phyloP scores from a whole-genome alignment of 768 basidiomycete genomes.

The Agaricus subrufescens region DNA sequence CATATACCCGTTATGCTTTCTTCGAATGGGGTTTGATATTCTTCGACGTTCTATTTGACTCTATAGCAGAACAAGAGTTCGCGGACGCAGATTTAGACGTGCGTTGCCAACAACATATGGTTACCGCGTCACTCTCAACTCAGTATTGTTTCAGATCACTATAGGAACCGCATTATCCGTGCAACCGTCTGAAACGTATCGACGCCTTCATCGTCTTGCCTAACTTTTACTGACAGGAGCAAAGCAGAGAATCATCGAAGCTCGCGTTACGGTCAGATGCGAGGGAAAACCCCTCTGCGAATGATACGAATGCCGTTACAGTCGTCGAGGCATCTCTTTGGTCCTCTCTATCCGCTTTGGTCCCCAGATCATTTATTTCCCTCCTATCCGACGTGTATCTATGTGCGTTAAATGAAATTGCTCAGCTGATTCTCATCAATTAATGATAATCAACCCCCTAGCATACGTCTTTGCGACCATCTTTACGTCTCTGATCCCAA shows the following conservation, averaged over 20 bases:
- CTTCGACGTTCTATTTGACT: constrained; percentile 70
- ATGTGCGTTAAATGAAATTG: constrained; percentile 35
- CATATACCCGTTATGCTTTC: constrained; percentile 82
- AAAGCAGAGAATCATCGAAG: not conserved
- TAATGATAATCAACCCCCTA: constrained; percentile 19
- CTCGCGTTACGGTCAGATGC: not conserved
- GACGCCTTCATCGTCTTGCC: constrained; percentile 35
- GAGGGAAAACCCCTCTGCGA: not conserved
- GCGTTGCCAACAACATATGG: constrained; percentile 12
- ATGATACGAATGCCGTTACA: not conserved
- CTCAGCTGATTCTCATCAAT: constrained; percentile 9
- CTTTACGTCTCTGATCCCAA: constrained; percentile 72
- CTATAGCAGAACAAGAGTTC: constrained; percentile 60
- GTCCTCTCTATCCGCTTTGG: not conserved
- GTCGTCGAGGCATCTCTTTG: not conserved
- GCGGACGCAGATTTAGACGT: constrained; percentile 50
- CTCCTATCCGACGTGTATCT: constrained; percentile 47
- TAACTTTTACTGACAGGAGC: constrained; percentile 15
- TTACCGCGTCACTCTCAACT: not conserved
- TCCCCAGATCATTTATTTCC: constrained; percentile 10
- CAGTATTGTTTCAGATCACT: constrained; percentile 19
- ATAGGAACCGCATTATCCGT: constrained; percentile 15
- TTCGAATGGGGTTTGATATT: constrained; percentile 85
- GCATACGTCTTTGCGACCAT: constrained; percentile 83
- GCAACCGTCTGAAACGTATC: constrained; percentile 18